phyloP scores from a whole-genome alignment of 768 basidiomycete species.

The Lentinula aciculospora region DNA sequence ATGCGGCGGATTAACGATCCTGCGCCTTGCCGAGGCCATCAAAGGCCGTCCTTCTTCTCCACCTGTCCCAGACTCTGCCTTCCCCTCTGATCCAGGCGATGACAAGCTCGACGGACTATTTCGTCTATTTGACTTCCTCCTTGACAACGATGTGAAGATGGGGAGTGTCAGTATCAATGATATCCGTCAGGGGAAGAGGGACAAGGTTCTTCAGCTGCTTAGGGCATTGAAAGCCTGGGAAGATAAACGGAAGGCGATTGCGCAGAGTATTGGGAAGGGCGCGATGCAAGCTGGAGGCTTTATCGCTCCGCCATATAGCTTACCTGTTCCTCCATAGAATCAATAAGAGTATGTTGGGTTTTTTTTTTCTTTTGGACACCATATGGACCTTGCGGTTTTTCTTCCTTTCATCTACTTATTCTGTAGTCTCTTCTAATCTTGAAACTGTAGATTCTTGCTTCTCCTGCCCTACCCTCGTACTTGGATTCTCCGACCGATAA shows the following conservation, averaged over 20 bases:
- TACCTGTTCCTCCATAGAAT: neutral
- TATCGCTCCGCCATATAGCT: constrained; percentile 17
- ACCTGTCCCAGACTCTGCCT: constrained; percentile 73
- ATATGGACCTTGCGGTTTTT: neutral
- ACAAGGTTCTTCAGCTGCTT: constrained; percentile 77
- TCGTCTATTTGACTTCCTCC: constrained; percentile 84
- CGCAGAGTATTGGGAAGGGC: constrained; percentile 43
- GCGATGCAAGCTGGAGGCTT: constrained; percentile 29
- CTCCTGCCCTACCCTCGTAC: neutral
- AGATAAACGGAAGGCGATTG: constrained; percentile 60
- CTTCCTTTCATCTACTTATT: neutral
- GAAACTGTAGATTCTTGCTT: neutral
- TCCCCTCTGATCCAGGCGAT: constrained; percentile 61
- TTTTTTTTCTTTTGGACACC: neutral
- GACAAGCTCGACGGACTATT: constrained; percentile 87
- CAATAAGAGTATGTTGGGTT: neutral
- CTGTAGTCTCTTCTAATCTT: neutral
- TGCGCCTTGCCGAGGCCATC: constrained; percentile 82
- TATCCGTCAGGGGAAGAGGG: constrained; percentile 73
- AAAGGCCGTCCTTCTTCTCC: constrained; percentile 61
- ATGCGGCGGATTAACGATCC: constrained; percentile 70
- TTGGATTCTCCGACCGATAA: neutral
- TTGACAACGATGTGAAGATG: constrained; percentile 90
- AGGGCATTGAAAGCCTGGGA: constrained; percentile 76
- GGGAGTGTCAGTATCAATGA: constrained; percentile 93